A percentile compares a stretch with the other conserved stretches of the same genome.
Conservation (phyloP, 192 early-diverging fungal genomes). For the Lunasporangiospora selenospora region DNA sequence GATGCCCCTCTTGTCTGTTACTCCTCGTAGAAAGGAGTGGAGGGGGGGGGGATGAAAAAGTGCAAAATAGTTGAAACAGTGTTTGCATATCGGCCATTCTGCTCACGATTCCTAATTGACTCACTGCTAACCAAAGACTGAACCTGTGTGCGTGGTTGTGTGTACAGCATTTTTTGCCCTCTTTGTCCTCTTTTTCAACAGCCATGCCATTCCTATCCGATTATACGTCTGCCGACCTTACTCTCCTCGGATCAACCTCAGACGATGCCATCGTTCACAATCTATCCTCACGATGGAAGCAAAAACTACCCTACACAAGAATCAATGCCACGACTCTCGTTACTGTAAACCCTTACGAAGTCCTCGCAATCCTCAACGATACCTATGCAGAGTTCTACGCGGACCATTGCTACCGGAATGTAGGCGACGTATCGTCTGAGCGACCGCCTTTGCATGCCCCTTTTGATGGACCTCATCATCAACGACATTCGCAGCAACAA, state of each 20-base stretch:
- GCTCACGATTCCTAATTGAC: neutral
- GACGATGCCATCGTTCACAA: conserved; percentile 56
- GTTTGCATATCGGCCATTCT: neutral
- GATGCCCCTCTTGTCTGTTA: neutral
- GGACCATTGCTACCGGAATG: conserved; percentile 58
- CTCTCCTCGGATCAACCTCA: conserved; percentile 44
- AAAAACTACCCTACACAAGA: conserved; percentile 58
- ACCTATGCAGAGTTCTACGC: conserved; percentile 56
- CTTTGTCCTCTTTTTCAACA: neutral
- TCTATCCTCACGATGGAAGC: conserved; percentile 53
- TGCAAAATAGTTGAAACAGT: neutral
- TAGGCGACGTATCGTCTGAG: conserved; percentile 18
- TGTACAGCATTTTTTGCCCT: neutral
- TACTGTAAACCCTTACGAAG: conserved; percentile 55
- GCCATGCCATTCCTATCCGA: conserved; percentile 32
- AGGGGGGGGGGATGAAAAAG: neutral
- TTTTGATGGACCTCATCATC: too few species aligned
- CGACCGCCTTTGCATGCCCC: neutral
- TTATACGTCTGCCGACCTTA: conserved; percentile 45
- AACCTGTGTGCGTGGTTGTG: neutral
- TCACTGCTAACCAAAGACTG: neutral
- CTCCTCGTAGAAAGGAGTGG: neutral
- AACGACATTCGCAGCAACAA: too few species aligned
- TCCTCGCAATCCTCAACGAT: conserved; percentile 51
- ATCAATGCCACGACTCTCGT: conserved; percentile 57